Base-by-base conservation (phyloP, 2,329 filamentous ascomycete genomes). In the Plenodomus biglobosus region DNA sequence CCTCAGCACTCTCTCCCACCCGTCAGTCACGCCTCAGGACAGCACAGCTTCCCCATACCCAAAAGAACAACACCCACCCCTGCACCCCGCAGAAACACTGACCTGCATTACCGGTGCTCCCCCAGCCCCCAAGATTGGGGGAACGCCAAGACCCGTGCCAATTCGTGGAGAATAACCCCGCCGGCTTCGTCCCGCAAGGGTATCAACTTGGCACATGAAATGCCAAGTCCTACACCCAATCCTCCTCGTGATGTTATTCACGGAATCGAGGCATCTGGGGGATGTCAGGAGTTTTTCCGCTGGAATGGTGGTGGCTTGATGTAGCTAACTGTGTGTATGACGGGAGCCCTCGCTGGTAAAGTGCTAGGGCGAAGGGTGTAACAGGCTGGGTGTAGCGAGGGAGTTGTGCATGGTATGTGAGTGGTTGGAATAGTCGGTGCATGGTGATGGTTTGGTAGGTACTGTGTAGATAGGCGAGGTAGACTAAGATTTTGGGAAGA, bases 141-240 rank as follows among this genome's bases (percentile, higher is more conserved):
- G 35, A 17, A 27, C 16, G 42, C 35, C 45, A 52, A 52, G 52
- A 39, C 32, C 13, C 32, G 36, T 35, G 32, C 17, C 38, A 22
- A 58, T 58, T 56, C 50, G 55, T 56, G 53, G 55, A 53, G 41
- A 54, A 56, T 47, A 19, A 37, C 19, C 18, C 38, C 27, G 13
- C 46, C 46, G 46, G 21, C 11, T 36, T 27, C 19, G 35, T 30
- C 39, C 46, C 39, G 46, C 24, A 36, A n/a, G 32, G 45, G 40
- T 38, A 37, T 50, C 45, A 30, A 37, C 55, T 56, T 56, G 53
- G 53, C 53, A 40, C 37, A 40, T 16, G 34, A 20, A 30, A 32
- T 48, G 47, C 55, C 50, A 58, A 57, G 45, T 24, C 20, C 22
- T 30, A 36, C 48, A 36, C 20, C n/a, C 34, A 44, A 5, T 3